Evolutionary conservation across 345 rosid species (phyloP).

Genomic region (Trapa incisa): DNA sequence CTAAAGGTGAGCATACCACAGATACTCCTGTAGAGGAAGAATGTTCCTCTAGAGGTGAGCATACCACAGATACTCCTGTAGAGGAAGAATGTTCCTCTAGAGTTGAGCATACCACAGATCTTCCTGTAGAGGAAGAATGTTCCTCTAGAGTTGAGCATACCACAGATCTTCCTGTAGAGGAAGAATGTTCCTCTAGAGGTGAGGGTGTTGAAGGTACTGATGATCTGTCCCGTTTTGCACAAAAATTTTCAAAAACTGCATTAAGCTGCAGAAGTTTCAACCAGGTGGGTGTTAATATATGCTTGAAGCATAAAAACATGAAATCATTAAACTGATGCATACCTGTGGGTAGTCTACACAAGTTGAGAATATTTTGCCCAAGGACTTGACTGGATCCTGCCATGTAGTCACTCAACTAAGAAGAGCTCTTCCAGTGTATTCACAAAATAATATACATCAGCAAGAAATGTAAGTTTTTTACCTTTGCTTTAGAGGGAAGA

Average conservation of each 20-base stretch:
- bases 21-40: no score
- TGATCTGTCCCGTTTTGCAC: conserved; percentile 20
- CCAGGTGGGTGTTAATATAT: neutral
- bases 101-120: conserved; percentile 30
- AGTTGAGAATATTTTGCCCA: conserved; percentile 39
- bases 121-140: conserved; percentile 17
- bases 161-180: conserved; percentile 21
- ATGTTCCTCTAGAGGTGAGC: no score
- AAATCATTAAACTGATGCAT: neutral
- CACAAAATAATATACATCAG: neutral
- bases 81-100: conserved; percentile 10
- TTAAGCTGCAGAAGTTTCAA: conserved; percentile 31
- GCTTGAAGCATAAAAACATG: neutral
- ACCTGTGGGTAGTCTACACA: conserved; percentile 19
- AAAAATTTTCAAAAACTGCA: conserved; percentile 21
- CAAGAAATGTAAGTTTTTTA: neutral
- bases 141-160: conserved; percentile 17
- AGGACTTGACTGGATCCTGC: conserved; percentile 39
- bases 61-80: neutral
- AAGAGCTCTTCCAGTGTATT: neutral
- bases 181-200: conserved; percentile 30
- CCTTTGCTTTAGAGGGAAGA: conserved; percentile 31
- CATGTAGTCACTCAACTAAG: neutral
- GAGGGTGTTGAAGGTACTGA: conserved; percentile 18
- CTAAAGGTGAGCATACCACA: conserved; percentile 15